These are phyloP conservation scores for Alternaria gaisen DNA, from an alignment of 2,329 filamentous ascomycete species.

Conservation along the genomic window DNA sequence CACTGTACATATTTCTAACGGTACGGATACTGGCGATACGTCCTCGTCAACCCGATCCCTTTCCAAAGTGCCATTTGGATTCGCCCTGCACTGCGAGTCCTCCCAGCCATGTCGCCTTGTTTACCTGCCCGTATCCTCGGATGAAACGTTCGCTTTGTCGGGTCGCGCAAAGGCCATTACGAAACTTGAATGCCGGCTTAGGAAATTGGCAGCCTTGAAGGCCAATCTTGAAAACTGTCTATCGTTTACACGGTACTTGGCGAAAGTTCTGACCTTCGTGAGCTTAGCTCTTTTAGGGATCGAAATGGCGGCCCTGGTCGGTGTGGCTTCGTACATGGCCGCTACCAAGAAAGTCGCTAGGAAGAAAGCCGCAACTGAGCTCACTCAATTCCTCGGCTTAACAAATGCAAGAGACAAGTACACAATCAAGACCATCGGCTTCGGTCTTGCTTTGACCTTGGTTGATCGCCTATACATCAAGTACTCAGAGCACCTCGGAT, in stretches of 20 bases:
- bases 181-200: not conserved
- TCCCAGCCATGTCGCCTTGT: conserved; percentile 19
- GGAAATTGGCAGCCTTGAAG: not conserved
- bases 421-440: not conserved
- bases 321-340: not conserved
- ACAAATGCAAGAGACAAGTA: not conserved
- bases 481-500: not conserved
- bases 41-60: not conserved
- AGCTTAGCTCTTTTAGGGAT: not conserved
- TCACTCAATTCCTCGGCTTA: too few species aligned
- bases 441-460: not conserved
- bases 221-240: not conserved
- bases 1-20: not conserved
- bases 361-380: not conserved
- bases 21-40: not conserved
- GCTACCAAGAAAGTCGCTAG: not conserved
- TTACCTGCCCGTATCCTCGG: not conserved
- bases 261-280: not conserved
- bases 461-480: not conserved
- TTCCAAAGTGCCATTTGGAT: conserved; percentile 20
- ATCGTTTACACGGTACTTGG: not conserved
- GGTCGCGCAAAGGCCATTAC: not conserved
- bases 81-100: conserved; percentile 16
- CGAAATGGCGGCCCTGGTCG: too few species aligned
- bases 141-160: too few species aligned